phyloP scores from a whole-genome alignment of 495 filamentous ascomycete species.

The Aspergillus bertholletiae region DNA sequence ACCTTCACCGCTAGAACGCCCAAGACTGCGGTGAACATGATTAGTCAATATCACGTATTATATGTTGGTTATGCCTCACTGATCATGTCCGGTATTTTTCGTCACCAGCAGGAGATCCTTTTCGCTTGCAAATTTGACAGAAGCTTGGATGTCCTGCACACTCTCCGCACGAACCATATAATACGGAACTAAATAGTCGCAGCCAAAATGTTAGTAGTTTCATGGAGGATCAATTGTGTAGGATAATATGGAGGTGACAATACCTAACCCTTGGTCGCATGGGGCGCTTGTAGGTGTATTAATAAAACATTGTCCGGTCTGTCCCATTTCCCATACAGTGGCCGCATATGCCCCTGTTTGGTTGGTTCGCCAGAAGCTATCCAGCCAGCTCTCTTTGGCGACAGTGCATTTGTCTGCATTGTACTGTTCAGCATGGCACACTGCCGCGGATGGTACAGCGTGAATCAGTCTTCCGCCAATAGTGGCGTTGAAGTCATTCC shows the following conservation, averaged over 20 bases:
- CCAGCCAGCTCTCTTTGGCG: background rate
- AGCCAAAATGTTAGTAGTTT: background rate
- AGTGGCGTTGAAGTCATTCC: background rate
- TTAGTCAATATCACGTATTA: background rate
- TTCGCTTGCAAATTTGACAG: slow-evolving; percentile 47
- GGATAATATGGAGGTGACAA: background rate
- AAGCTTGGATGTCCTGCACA: slow-evolving; percentile 36
- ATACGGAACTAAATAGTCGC: background rate
- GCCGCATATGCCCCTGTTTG: background rate
- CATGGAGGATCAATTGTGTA: background rate
- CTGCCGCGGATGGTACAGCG: background rate
- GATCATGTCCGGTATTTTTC: slow-evolving; percentile 64
- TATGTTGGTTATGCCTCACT: background rate
- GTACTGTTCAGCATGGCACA: background rate
- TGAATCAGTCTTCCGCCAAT: background rate
- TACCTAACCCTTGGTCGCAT: background rate
- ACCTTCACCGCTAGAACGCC: slow-evolving; percentile 43
- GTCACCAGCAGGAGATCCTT: slow-evolving; percentile 47
- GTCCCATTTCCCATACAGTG: background rate
- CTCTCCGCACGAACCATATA: background rate
- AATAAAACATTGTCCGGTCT: background rate
- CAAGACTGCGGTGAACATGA: slow-evolving; percentile 18
- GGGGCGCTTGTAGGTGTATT: background rate
- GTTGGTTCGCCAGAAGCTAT: background rate
- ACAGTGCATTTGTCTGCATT: background rate